These are phyloP conservation scores for Debaryomyces sp. DNA, from an alignment of 1,139 yeast genomes.

Conservation along the genomic window DNA sequence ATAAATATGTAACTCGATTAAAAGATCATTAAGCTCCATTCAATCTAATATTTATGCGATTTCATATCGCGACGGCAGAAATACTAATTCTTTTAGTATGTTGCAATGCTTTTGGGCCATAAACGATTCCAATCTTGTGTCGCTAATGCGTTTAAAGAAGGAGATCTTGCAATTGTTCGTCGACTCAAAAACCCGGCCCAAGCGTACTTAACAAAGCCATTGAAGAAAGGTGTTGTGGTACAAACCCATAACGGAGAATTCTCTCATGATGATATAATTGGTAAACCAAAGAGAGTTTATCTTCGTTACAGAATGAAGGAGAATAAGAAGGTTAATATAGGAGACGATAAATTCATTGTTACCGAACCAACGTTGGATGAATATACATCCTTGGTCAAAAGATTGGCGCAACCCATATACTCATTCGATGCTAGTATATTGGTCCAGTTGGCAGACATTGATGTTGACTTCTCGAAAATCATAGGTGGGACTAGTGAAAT, in stretches of 20 bases:
- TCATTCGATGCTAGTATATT: constrained; percentile 3
- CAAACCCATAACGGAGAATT: constrained; percentile 3
- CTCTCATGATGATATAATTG: constrained; percentile 3
- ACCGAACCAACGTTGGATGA: constrained; percentile 3
- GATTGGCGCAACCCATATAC: constrained; percentile 2
- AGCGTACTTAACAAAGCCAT: constrained; percentile 4
- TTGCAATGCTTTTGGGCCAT: constrained; percentile 2
- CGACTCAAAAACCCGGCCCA: constrained; percentile 10
- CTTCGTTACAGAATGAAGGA: constrained; percentile 1
- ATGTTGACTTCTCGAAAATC: neutral
- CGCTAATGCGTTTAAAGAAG: neutral
- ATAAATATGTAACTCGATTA: constrained; percentile 14
- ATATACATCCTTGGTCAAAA: neutral
- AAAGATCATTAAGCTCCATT: neutral
- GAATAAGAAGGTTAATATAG: neutral
- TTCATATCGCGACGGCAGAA: neutral
- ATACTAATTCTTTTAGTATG: constrained; percentile 1
- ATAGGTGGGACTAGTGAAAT: neutral
- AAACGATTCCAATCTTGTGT: neutral
- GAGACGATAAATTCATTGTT: constrained; percentile 2
- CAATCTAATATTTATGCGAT: neutral
- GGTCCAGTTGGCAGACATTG: constrained; percentile 5
- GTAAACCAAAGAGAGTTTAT: constrained; percentile 4
- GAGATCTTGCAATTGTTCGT: constrained; percentile 2
- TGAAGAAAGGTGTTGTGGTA: neutral